phyloP scores from a whole-genome alignment of 2,329 filamentous ascomycete species.

The Neofusicoccum umdonicola region DNA sequence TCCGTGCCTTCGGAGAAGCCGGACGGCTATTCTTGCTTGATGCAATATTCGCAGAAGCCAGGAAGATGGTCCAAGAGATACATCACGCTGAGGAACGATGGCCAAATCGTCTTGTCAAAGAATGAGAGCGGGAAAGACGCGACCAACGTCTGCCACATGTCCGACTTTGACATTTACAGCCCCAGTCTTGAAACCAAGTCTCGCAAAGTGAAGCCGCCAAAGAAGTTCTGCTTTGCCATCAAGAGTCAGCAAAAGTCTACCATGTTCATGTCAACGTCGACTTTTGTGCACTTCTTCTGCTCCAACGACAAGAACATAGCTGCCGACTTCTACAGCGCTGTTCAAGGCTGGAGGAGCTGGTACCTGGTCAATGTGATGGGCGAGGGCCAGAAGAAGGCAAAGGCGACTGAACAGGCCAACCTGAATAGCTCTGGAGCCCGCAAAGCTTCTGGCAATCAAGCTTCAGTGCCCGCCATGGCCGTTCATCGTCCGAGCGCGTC shows the following conservation, averaged over 20 bases:
- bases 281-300: slow-evolving; percentile 90
- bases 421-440: background rate
- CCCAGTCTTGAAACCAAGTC: slow-evolving; percentile 67
- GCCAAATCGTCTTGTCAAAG: slow-evolving; percentile 71
- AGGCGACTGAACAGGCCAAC: slow-evolving; percentile 33
- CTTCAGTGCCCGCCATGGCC: slow-evolving; percentile 18
- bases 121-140: slow-evolving; percentile 67
- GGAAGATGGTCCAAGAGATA: slow-evolving; percentile 88
- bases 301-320: slow-evolving; percentile 70
- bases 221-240: slow-evolving; percentile 79
- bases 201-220: slow-evolving; percentile 76
- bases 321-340: slow-evolving; percentile 64
- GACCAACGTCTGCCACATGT: slow-evolving; percentile 74
- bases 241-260: slow-evolving; percentile 89
- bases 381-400: slow-evolving; percentile 43
- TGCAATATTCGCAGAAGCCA: slow-evolving; percentile 77
- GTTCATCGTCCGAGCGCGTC: slow-evolving; percentile 36
- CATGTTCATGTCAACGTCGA: slow-evolving; percentile 77
- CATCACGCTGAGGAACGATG: slow-evolving; percentile 69
- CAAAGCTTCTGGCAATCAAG: slow-evolving; percentile 20
- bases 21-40: slow-evolving; percentile 62
- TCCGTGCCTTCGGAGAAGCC: slow-evolving; percentile 65
- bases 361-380: slow-evolving; percentile 75
- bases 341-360: slow-evolving; percentile 88
- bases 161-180: slow-evolving; percentile 88